Conservation (phyloP, 495 filamentous ascomycete genomes). For the Trypethelium eluteriae region DNA sequence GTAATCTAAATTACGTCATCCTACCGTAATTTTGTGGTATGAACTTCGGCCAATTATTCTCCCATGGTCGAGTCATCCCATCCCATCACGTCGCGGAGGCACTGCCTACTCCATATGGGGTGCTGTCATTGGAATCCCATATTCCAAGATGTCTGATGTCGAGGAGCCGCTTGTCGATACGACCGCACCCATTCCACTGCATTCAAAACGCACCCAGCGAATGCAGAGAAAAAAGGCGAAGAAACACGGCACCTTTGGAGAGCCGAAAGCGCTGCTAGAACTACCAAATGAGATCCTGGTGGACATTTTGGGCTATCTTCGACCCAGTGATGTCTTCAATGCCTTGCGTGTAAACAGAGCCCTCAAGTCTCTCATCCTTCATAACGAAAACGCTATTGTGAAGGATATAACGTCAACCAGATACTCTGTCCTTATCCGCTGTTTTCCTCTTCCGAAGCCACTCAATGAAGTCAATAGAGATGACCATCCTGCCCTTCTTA, state of each 20-base stretch:
- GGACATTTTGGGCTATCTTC: constrained; percentile 38
- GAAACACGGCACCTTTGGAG: constrained; percentile 16
- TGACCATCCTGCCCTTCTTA: constrained; percentile 33
- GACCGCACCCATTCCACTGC: constrained; percentile 36
- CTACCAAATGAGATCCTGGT: constrained; percentile 46
- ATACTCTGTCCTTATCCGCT: constrained; percentile 42
- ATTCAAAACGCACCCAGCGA: constrained; percentile 45
- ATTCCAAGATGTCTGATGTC: constrained; percentile 16
- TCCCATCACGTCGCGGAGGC: too few species aligned
- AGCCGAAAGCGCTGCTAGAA: constrained; percentile 30
- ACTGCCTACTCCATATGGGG: too few species aligned
- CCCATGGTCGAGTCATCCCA: too few species aligned
- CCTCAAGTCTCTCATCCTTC: constrained; percentile 37
- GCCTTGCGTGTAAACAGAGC: constrained; percentile 34
- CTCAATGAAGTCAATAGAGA: constrained; percentile 37
- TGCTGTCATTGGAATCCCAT: not conserved
- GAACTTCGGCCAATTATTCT: too few species aligned
- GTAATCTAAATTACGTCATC: too few species aligned
- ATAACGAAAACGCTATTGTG: constrained; percentile 38
- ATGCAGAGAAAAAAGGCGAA: constrained; percentile 38
- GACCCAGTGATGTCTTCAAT: constrained; percentile 43
- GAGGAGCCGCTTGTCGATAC: constrained; percentile 33
- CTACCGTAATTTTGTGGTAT: too few species aligned
- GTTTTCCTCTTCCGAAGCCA: constrained; percentile 43
- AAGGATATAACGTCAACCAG: constrained; percentile 36